Evolutionary conservation across 768 basidiomycete genomes (phyloP), one percentile per base, ranked within the genome.

Genomic region (Naganishia randhawae): DNA sequence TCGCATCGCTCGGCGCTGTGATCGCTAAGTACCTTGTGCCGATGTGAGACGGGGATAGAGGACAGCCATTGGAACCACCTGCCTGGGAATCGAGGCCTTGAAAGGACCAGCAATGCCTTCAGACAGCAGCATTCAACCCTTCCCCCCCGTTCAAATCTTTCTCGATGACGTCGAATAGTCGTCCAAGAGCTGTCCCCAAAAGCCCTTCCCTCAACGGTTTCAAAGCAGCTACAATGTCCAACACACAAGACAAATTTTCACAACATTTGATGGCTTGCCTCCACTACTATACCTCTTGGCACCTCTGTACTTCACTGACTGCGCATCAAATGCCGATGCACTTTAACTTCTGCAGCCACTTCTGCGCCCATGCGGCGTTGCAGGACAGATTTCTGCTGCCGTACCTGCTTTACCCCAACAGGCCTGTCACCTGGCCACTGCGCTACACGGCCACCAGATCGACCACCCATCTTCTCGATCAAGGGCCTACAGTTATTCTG

Each of bases 381-480:
- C 57, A 22, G 19, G 7, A 13, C 5, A 32, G 7, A 32, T 6
- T 33, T 14, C 17, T 14, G 27, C 51, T 33, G 6, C 25, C 25
- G 17, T 19, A 17, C 16, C 32, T 52, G 51, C 51, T 29, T 3
- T 52, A 16, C 27, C 3, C 25, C 29, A 50, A n/a, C n/a, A n/a
- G n/a, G n/a, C n/a, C n/a, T n/a, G n/a, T n/a, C n/a, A n/a, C n/a
- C n/a, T n/a, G n/a, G n/a, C n/a, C n/a, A n/a, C n/a, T n/a, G n/a
- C 51, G 25, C 57, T 11, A 39, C 35, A 17, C 25, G 45, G 25
- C 45, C 11, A 27, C 37, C 35, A 41, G 57, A 61, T 61, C 37
- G 57, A n/a, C 25, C 16, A 61, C 19, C 27, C 57, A 25, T 22
- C 14, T 42, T 41, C 57, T 61, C 57, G 57, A 61, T 61, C 51